Percentiles rank a stretch among this genome's conserved stretches.
Conservation (phyloP, 2,329 filamentous ascomycete genomes). For the Phymatotrichopsis omnivora region DNA sequence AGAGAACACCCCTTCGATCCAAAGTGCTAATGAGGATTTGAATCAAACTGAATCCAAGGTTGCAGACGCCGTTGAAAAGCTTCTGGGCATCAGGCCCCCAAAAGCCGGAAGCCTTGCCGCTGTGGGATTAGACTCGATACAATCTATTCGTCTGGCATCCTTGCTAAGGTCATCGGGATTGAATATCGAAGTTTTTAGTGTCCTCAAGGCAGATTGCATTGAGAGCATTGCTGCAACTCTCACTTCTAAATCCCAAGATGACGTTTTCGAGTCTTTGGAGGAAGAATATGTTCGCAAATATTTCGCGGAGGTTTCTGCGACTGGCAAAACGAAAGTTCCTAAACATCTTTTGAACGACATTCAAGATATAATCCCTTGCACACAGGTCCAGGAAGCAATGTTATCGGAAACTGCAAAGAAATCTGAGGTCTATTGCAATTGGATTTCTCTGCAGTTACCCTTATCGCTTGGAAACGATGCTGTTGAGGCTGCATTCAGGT, state of each 20-base stretch:
- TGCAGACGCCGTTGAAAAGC: slow-evolving; percentile 36
- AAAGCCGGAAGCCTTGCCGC: slow-evolving; percentile 41
- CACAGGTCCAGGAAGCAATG: slow-evolving; percentile 68
- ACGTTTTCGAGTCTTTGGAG: not conserved
- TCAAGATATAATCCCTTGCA: slow-evolving; percentile 49
- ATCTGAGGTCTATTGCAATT: slow-evolving; percentile 62
- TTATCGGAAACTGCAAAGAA: slow-evolving; percentile 58
- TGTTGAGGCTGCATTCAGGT: slow-evolving; percentile 43
- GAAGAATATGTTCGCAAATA: not conserved
- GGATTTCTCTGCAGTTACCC: slow-evolving; percentile 54
- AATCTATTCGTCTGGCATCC: slow-evolving; percentile 54
- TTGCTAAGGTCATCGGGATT: slow-evolving; percentile 49
- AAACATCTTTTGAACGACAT: slow-evolving; percentile 11
- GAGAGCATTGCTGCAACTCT: slow-evolving; percentile 34
- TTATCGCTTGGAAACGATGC: slow-evolving; percentile 33
- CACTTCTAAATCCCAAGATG: slow-evolving; percentile 20
- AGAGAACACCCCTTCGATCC: slow-evolving; percentile 16
- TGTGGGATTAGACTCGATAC: slow-evolving; percentile 56
- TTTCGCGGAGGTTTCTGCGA: slow-evolving; percentile 12
- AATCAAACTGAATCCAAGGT: slow-evolving; percentile 34
- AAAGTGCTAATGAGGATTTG: slow-evolving; percentile 16
- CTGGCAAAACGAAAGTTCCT: not conserved
- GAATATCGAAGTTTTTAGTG: slow-evolving; percentile 46
- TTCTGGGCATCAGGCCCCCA: slow-evolving; percentile 37
- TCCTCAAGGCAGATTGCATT: slow-evolving; percentile 50